phyloP scores from a whole-genome alignment of 371 early-diverging fungal genomes.

The Ordospora pajunii region DNA sequence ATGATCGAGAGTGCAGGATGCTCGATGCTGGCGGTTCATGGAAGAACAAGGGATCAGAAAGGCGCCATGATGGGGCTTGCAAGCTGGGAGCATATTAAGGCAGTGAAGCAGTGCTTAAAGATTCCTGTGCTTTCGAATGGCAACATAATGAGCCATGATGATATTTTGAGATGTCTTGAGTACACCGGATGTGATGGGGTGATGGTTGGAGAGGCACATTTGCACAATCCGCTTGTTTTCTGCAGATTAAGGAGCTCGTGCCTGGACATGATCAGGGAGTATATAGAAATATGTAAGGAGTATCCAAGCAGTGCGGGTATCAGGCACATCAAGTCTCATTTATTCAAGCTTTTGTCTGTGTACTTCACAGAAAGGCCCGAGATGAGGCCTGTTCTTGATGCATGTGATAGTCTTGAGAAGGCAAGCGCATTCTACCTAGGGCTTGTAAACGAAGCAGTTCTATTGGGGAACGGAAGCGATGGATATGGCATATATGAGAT shows the following conservation, averaged over 20 bases:
- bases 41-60: slow-evolving; percentile 84
- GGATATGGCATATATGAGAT: neutral
- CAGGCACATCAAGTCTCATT: slow-evolving; percentile 43
- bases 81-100: slow-evolving; percentile 85
- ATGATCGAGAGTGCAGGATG: slow-evolving; percentile 83
- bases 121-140: slow-evolving; percentile 96
- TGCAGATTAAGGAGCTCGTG: slow-evolving; percentile 64
- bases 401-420: slow-evolving; percentile 22
- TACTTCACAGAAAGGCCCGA: neutral
- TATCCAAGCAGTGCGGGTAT: neutral
- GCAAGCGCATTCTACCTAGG: neutral
- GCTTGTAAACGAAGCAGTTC: neutral
- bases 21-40: slow-evolving; percentile 80
- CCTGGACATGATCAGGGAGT: slow-evolving; percentile 43
- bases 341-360: slow-evolving; percentile 32
- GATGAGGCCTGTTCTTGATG: slow-evolving; percentile 9
- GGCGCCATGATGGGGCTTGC: slow-evolving; percentile 87
- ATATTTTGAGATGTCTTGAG: slow-evolving; percentile 74
- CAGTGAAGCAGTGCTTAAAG: slow-evolving; percentile 67
- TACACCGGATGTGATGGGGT: slow-evolving; percentile 82
- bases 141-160: slow-evolving; percentile 78
- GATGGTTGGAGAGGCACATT: slow-evolving; percentile 68
- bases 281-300: slow-evolving; percentile 34
- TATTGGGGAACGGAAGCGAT: no score
- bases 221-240: slow-evolving; percentile 52